Base-by-base conservation (phyloP, 208 protist genomes). In the Balamuthia mandrillaris region DNA sequence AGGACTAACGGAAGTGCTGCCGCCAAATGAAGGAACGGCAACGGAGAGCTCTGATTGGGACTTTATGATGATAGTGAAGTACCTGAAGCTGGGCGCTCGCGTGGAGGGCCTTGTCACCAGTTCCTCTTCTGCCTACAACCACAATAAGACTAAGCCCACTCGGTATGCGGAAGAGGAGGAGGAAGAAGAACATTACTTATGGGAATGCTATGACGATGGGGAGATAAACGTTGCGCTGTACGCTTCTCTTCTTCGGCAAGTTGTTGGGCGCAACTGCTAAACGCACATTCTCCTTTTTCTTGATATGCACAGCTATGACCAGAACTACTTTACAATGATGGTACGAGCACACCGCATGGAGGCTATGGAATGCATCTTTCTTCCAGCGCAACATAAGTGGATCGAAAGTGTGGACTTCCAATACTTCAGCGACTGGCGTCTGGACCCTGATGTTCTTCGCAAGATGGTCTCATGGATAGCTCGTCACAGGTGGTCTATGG, bases 201-300 rank as follows among this genome's bases (percentile, higher is more conserved):
- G 61, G 61, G 61, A 70, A 27, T 70, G 61, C 61, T 70, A 70
- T 39, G 61, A 70, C 37, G 61, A 70, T 27, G 61, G 61, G 33
- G 41, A 27, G 18, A 4, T n/a, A n/a, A n/a, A n/a, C n/a, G n/a
- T n/a, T n/a, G n/a, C n/a, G n/a, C n/a, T n/a, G n/a, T n/a, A n/a
- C n/a, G n/a, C n/a, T n/a, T n/a, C n/a, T n/a, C n/a, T n/a, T n/a
- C n/a, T n/a, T n/a, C n/a, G n/a, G n/a, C n/a, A n/a, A n/a, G n/a
- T n/a, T n/a, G n/a, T n/a, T n/a, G n/a, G n/a, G n/a, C n/a, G n/a
- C n/a, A n/a, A n/a, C n/a, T n/a, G n/a, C n/a, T n/a, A n/a, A n/a
- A n/a, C n/a, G n/a, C n/a, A n/a, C n/a, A n/a, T n/a, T n/a, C n/a
- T n/a, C n/a, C n/a, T n/a, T n/a, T n/a, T n/a, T n/a, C n/a, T n/a